Percentiles rank a stretch among this genome's conserved stretches.
These are phyloP conservation scores for Ambrosia trifida DNA, from an alignment of 129 eudicot species.

Conservation along the genomic window DNA sequence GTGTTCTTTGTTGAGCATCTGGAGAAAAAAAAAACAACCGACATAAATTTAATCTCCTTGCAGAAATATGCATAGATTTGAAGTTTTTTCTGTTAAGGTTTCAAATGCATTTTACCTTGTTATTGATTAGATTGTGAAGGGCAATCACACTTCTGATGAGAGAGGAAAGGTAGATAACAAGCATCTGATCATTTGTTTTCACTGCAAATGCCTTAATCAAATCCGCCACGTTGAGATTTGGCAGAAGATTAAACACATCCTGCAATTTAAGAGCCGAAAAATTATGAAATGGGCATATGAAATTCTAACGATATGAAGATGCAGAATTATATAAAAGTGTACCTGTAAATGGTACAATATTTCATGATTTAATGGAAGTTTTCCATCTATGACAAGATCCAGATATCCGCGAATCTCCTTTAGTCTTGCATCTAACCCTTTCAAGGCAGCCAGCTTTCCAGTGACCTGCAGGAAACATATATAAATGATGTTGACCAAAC, in stretches of 20 bases:
- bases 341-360: constrained; percentile 95
- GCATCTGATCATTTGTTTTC: constrained; percentile 97
- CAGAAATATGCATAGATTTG: not conserved
- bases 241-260: constrained; percentile 94
- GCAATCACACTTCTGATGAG: constrained; percentile 95
- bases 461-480: constrained; percentile 54
- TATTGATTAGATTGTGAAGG: constrained; percentile 92
- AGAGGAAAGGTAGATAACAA: constrained; percentile 92
- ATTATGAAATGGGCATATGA: not conserved
- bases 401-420: constrained; percentile 88
- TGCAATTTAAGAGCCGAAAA: constrained; percentile 34
- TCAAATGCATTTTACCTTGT: constrained; percentile 53
- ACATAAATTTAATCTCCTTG: not conserved
- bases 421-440: constrained; percentile 92
- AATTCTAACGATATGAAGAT: not conserved
- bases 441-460: constrained; percentile 91
- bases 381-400: constrained; percentile 84
- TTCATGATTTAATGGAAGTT: constrained; percentile 90
- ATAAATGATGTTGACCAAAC: not conserved
- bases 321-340: not conserved
- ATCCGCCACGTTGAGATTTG: constrained; percentile 85
- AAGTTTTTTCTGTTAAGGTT: not conserved
- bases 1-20: constrained; percentile 99
- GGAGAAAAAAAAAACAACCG: constrained; percentile 28
- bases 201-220: constrained; percentile 92